A percentile compares a stretch with the other conserved stretches of the same genome.
Evolutionary conservation across 345 rosid genomes (phyloP).

Genomic region (Eucalyptus pumila): DNA sequence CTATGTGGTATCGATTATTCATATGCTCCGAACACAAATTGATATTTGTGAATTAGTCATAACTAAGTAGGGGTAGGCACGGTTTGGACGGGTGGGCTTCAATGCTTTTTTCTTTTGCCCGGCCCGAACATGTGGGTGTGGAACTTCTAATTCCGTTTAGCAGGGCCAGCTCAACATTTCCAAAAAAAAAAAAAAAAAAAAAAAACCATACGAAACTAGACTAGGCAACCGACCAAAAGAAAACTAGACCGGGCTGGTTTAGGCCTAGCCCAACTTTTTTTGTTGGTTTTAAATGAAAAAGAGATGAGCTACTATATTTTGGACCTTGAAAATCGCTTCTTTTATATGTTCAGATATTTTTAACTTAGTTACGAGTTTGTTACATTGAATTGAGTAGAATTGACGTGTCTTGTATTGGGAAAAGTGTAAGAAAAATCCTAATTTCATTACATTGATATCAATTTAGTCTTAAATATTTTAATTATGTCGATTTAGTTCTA

Average conservation of each 20-base stretch:
- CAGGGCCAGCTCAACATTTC: no score
- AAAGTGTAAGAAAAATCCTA: no score
- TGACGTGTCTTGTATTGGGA: fast-evolving
- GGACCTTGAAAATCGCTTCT: neutral
- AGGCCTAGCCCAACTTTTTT: neutral
- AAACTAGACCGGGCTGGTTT: neutral
- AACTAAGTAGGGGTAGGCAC: neutral
- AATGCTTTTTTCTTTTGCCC: neutral
- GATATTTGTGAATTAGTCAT: neutral
- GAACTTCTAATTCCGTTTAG: no score
- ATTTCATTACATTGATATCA: fast-evolving
- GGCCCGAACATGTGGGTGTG: no score
- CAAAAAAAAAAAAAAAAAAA: no score
- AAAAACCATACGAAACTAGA: no score
- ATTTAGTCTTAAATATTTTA: no score
- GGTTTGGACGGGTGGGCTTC: fast-evolving
- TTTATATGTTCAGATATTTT: no score
- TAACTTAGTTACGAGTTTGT: neutral
- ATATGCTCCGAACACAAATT: neutral
- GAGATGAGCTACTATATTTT: neutral
- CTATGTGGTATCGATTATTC: neutral
- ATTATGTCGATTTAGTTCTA: fast-evolving
- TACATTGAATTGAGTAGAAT: neutral
- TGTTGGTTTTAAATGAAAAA: neutral
- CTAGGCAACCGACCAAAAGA: no score